Evolutionary conservation across 2,329 filamentous ascomycete genomes (phyloP).

Genomic region (Fusarium sororula): DNA sequence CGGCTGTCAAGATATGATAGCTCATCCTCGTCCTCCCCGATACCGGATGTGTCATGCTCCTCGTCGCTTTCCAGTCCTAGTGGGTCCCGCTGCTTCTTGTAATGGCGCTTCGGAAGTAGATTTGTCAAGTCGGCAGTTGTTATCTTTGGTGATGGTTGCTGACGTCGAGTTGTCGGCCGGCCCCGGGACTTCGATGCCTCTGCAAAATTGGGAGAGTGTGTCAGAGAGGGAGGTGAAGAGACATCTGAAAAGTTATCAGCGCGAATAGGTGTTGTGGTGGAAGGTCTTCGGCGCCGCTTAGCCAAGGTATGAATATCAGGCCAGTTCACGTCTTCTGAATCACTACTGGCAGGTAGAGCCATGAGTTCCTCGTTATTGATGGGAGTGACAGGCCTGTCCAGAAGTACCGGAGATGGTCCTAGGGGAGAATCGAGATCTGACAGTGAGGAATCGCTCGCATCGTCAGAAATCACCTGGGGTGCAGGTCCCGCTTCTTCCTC

Average conservation of each 20-base stretch:
- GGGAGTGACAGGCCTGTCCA: conserved; percentile 53
- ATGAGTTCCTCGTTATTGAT: conserved; percentile 59
- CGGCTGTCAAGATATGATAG: conserved; percentile 56
- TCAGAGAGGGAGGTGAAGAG: conserved; percentile 72
- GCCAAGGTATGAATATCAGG: conserved; percentile 62
- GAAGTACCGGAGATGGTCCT: conserved; percentile 39
- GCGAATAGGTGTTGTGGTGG: conserved; percentile 49
- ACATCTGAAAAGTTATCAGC: conserved; percentile 60
- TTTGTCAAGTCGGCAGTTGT: conserved; percentile 65
- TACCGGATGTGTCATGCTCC: conserved; percentile 58
- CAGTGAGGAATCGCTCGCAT: conserved; percentile 51
- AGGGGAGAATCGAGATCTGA: conserved; percentile 51
- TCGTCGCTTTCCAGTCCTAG: conserved; percentile 56
- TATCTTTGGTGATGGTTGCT: conserved; percentile 54
- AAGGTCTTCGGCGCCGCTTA: conserved; percentile 54
- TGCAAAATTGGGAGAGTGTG: conserved; percentile 69
- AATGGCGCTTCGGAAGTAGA: conserved; percentile 62
- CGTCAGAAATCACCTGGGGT: conserved; percentile 12
- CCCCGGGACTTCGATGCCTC: conserved; percentile 43
- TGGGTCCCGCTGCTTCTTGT: conserved; percentile 51
- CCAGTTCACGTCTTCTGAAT: conserved; percentile 58
- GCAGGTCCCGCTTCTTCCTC: conserved; percentile 23
- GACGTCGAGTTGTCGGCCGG: conserved; percentile 46
- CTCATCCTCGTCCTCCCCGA: conserved; percentile 66
- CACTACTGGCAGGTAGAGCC: conserved; percentile 66